Evolutionary conservation across 129 eudicot genomes (phyloP), one percentile per base, ranked within the genome.

Genomic region (Calendula officinalis): DNA sequence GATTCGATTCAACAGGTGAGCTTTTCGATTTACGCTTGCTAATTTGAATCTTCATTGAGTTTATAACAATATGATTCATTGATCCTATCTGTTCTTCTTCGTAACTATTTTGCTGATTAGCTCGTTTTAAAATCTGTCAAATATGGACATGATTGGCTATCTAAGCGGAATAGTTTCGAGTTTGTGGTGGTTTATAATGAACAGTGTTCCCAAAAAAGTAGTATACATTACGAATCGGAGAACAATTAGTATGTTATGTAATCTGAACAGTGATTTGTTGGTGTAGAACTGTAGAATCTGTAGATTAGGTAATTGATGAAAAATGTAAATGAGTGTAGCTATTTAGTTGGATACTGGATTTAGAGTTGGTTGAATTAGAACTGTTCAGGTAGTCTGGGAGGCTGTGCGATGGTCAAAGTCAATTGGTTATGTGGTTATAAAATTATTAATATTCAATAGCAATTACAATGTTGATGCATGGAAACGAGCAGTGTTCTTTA

Each of bases 371-470:
- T 73, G 30, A 30, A 66, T 55, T 72, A 48, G 56, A 36, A 40
- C 35, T 73, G 14, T 65, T 73, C 66, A 46, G 60, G 60, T 72
- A 46, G 70, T 62, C 33, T 49, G 53, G 53, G 62, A 53, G 56
- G 62, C 49, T 41, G 46, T 38, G 61, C 27, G 46, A 10, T 57
- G 36, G 67, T 73, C 78, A 65, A 73, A 57, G 78, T 65, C 72
- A 65, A 73, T 7, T 56, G 16, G 4, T 56, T 22, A 22, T 22
- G 2, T 56, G 16, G 4, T 56, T 22, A 22, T 22, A 22, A 22
- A 2, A 2, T 22, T 73, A 73, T 13, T 13, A 30, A 15, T 72
- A 47, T 46, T 33, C 41, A 37, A 65, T 65, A 44, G 56, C 46
- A 46, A 14, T 46, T 32, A 16, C 58, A 46, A 36, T 46, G 59